Evolutionary conservation across 495 filamentous ascomycete genomes (phyloP), one percentile per base, ranked within the genome.

Genomic region (Xylaria acuta): DNA sequence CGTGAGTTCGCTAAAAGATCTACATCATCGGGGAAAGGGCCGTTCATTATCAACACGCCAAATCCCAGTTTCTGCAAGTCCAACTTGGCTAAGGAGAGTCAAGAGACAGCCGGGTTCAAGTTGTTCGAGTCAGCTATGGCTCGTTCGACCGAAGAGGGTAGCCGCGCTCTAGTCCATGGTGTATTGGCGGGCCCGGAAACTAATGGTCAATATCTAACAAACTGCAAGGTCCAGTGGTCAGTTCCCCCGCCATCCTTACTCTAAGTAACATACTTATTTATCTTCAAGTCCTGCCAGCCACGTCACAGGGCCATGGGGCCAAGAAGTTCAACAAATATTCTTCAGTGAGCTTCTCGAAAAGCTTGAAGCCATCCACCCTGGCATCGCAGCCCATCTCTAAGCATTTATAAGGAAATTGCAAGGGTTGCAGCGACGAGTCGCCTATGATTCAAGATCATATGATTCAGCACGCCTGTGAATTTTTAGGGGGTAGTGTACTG

Each of bases 321-420:
- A 69, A 14, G 62, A 83, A 71, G 84, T 85, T 40, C 83, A 90
- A 64, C 77, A 83, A 75, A 82, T 76, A 77, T 80, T 92, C 14
- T 86, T 88, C 80, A 72, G 76, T 25, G 86, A 91, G 77, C 59
- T 90, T 7, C 77, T 79, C 5, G 70, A 73, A n/a, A 86, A 89
- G 60, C 64, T 88, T 38, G 88, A 88, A 68, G 79, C 74, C n/a
- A 79, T 88, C 38, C 71, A 75, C 36, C 84, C 86, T 11, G 84
- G 86, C 3, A 80, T 87, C 20, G 82, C 79, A 16, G 74, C 63
- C 64, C 58, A 62, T 74, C 70, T 63, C 3, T 64, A 14, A 47
- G 3, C 27, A 56, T 30, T 30, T 56, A 30, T 8, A 14, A 14
- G 51, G 51, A 32, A 56, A 32, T 56, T 1, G 27, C 14, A 32